Base-by-base conservation (phyloP, 176 grass and related monocot genomes). In the Dactylis glomerata region DNA sequence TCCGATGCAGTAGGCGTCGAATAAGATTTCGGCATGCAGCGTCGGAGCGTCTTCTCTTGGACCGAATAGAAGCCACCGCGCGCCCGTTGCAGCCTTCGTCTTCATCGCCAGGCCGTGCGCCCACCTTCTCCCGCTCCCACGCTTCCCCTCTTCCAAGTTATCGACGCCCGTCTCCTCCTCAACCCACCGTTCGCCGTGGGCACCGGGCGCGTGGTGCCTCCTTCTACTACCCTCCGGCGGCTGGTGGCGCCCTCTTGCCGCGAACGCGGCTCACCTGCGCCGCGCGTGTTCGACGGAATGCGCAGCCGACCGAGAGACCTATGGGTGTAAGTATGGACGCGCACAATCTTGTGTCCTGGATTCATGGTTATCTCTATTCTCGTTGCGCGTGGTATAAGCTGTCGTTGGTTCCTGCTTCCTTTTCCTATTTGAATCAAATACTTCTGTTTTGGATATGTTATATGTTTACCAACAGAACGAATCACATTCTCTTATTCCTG, bases 271-370 rank as follows among this genome's bases (percentile, higher is more conserved):
- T n/a, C 16, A 9, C n/a, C 37, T 46, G 17, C 13, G 12, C 19
- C 19, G 24, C 65, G 88, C 78, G 10, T 78, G 83, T 44, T 90
- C 83, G 83, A 82, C 52, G 33, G 72, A 86, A 82, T 82, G 78
- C 34, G 41, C 42, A 15, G 1, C 19, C 7, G 50, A 45, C 31
- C 10, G 40, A 31, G 17, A 13, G 26, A 47, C 26, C 17, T 62
- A 80, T 31, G 27, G 40, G 26, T n/a, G 49, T 64, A 41, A 77
- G 77, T 30, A 31, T 12, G 28, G 10, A 17, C 24, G 37, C 8
- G 15, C 23, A 24, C 37, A 30, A 64, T 22, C 42, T 63, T 30
- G 24, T 19, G 63, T 46, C 4, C 24, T 79, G 17, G 57, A 37
- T 9, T 41, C 57, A 10, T 12, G 4, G 2, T 61, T 14, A 2